Evolutionary conservation across 306 rosid species (phyloP).

Genomic region (Sophora flavescens): DNA sequence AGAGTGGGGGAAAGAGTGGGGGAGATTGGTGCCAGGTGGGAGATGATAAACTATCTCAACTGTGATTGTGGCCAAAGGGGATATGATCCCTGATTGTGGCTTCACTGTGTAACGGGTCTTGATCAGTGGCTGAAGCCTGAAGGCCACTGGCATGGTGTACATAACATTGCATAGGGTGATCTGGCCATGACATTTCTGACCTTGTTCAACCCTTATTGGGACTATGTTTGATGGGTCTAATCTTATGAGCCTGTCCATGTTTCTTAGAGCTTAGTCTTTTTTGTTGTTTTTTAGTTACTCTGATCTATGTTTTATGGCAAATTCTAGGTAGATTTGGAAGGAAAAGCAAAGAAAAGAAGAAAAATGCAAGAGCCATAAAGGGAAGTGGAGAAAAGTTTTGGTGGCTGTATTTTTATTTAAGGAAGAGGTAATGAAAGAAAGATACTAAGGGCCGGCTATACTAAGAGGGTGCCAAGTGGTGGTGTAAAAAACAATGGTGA

Average conservation of each 20-base stretch:
- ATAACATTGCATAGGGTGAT: slow-evolving; percentile 76
- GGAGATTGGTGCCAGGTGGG: slow-evolving; percentile 61
- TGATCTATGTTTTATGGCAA: not conserved
- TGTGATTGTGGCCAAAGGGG: slow-evolving; percentile 65
- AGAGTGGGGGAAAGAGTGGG: slow-evolving; percentile 64
- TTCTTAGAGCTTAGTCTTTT: not conserved
- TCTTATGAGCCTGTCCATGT: slow-evolving; percentile 82
- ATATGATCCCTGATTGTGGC: slow-evolving; percentile 79
- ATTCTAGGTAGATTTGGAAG: slow-evolving; percentile 14
- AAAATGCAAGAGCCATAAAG: slow-evolving; percentile 10
- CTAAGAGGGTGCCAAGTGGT: slow-evolving; percentile 64
- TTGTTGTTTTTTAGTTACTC: not conserved
- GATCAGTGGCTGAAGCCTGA: slow-evolving; percentile 67
- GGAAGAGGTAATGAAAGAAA: slow-evolving; percentile 7
- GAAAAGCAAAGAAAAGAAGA: not conserved
- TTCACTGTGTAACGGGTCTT: slow-evolving; percentile 69
- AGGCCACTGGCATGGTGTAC: slow-evolving; percentile 97
- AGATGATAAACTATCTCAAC: slow-evolving; percentile 68
- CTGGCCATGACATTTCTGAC: slow-evolving; percentile 63
- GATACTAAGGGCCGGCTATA: slow-evolving; percentile 57
- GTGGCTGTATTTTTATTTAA: not conserved
- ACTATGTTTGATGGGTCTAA: slow-evolving; percentile 76
- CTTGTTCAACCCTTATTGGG: slow-evolving; percentile 60
- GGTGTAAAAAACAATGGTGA: slow-evolving; percentile 73
- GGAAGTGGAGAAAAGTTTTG: slow-evolving; percentile 3